Conservation (phyloP, 768 basidiomycete species). For the Mycena amicta region DNA sequence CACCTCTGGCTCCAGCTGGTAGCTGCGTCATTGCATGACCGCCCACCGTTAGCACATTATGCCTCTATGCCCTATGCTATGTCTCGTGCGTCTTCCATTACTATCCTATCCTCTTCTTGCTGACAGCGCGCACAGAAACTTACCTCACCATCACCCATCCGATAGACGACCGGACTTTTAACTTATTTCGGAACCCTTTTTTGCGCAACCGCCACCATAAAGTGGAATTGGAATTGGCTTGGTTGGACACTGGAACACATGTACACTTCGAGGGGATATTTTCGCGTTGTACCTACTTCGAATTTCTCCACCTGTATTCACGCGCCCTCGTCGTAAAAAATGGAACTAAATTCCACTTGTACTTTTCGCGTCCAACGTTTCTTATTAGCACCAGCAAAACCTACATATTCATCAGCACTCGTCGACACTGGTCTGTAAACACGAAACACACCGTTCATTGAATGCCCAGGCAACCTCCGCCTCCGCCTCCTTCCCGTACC, state of each 20-base stretch:
- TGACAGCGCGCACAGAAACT: neutral
- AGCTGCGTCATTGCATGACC: slow-evolving; percentile 15
- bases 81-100: neutral
- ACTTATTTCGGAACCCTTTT: neutral
- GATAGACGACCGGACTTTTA: neutral
- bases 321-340: neutral
- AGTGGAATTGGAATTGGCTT: neutral
- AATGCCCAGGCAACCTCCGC: slow-evolving; percentile 44
- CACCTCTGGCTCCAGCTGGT: slow-evolving; percentile 10
- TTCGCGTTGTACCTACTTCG: neutral
- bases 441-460: slow-evolving; percentile 46
- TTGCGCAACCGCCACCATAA: neutral
- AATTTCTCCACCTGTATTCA: neutral
- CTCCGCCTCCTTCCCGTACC: slow-evolving; percentile 46
- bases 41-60: too few species aligned
- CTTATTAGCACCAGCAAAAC: neutral
- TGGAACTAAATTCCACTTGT: neutral
- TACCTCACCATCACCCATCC: neutral
- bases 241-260: neutral
- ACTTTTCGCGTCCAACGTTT: neutral
- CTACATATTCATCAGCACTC: neutral
- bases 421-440: neutral
- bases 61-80: neutral
- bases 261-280: neutral
- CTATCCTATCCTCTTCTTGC: neutral